Percentiles rank a stretch among this genome's conserved stretches.
phyloP scores from a whole-genome alignment of 805 yeast species.

The Brettanomyces sp. region DNA sequence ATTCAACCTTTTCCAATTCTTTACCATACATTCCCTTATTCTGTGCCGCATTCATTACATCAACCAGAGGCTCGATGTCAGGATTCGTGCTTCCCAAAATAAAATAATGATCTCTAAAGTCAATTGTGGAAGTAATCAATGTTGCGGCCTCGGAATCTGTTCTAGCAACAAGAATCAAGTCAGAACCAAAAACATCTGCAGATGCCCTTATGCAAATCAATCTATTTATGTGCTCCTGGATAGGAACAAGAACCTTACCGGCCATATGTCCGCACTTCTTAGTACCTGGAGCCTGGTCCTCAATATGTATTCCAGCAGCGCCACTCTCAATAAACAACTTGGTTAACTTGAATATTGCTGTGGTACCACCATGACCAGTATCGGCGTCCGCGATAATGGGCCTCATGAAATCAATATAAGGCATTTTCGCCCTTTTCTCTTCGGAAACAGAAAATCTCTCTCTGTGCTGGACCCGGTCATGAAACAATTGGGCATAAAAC shows the following conservation, averaged over 20 bases:
- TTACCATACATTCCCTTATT: constrained; percentile 61
- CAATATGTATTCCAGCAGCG: constrained; percentile 98
- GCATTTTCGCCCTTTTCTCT: constrained; percentile 59
- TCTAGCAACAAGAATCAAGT: constrained; percentile 83
- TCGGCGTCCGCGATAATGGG: constrained; percentile 98
- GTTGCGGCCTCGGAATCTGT: constrained; percentile 98
- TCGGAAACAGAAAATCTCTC: constrained; percentile 57
- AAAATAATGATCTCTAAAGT: constrained; percentile 89
- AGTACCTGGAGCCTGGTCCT: constrained; percentile 98
- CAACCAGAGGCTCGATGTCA: constrained; percentile 60
- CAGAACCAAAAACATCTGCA: constrained; percentile 87
- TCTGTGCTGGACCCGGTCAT: constrained; percentile 92
- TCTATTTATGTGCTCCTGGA: constrained; percentile 94
- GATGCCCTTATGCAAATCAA: constrained; percentile 89
- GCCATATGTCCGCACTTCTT: constrained; percentile 99
- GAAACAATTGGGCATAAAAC: constrained; percentile 94
- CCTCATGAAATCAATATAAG: constrained; percentile 77
- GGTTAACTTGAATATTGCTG: constrained; percentile 91
- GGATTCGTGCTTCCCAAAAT: constrained; percentile 89
- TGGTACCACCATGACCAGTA: constrained; percentile 98
- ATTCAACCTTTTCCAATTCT: constrained; percentile 63
- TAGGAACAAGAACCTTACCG: constrained; percentile 94
- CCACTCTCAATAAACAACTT: constrained; percentile 95
- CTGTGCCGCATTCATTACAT: constrained; percentile 79
- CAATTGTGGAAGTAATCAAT: constrained; percentile 85